phyloP scores from a whole-genome alignment of 345 rosid species.

The Lepidium didymum region DNA sequence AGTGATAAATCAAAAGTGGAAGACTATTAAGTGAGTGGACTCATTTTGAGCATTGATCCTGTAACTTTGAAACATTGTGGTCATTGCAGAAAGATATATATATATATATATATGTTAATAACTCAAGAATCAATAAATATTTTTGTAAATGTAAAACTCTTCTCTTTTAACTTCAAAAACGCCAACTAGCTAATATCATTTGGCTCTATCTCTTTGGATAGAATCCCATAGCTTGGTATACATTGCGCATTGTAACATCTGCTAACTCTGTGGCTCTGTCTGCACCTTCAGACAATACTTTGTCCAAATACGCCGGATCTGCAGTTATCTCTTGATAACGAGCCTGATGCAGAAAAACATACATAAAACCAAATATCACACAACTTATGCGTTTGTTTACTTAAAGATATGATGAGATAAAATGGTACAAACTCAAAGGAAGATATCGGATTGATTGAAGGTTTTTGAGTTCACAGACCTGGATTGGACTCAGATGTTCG shows the following conservation, averaged over 20 bases:
- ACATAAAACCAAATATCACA: conserved; percentile 1
- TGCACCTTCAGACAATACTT: conserved; percentile 58
- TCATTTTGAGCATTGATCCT: no score
- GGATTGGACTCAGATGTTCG: conserved; percentile 86
- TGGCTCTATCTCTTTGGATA: conserved; percentile 10
- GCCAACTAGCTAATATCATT: not conserved
- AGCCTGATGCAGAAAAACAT: conserved; percentile 31
- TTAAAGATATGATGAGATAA: not conserved
- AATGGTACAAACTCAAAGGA: not conserved
- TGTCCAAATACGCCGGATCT: conserved; percentile 56
- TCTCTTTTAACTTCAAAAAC: not conserved
- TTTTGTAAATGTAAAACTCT: not conserved
- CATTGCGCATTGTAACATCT: conserved; percentile 49
- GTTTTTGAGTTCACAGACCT: conserved; percentile 35
- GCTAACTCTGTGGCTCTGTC: conserved; percentile 56
- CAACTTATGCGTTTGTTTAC: not conserved
- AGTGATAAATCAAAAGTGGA: no score
- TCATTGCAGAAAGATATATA: not conserved
- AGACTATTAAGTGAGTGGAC: not conserved
- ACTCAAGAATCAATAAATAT: not conserved
- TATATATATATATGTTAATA: no score
- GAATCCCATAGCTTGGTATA: conserved; percentile 82
- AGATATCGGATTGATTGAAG: not conserved
- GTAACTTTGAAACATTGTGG: not conserved
- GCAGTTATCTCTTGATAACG: conserved; percentile 62